phyloP scores from a whole-genome alignment of 352 stramenopile species.

The Pythium oligandrum region DNA sequence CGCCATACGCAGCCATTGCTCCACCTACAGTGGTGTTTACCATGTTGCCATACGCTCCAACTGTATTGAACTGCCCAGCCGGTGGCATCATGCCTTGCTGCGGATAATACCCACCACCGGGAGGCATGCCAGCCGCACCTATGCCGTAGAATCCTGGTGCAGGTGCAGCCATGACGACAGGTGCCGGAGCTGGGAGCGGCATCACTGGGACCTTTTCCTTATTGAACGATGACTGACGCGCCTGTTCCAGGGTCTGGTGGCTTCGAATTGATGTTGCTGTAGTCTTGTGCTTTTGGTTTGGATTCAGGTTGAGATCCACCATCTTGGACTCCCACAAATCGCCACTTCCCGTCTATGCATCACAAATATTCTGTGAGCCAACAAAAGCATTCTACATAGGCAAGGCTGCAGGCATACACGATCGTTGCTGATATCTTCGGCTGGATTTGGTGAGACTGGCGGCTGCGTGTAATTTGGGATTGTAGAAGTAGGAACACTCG shows the following conservation, averaged over 20 bases:
- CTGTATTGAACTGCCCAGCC: constrained; percentile 11
- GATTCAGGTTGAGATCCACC: constrained; percentile 71
- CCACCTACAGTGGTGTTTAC: not conserved
- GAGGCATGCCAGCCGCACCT: not conserved
- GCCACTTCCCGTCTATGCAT: constrained; percentile 29
- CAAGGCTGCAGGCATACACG: not conserved
- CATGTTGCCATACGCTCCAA: not conserved
- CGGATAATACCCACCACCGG: constrained; percentile 12
- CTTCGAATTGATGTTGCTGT: constrained; percentile 36
- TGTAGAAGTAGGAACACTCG: constrained; percentile 9
- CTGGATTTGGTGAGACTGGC: constrained; percentile 17
- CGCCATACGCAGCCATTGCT: constrained; percentile 13
- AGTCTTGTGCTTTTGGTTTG: constrained; percentile 30
- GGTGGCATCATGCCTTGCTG: constrained; percentile 13
- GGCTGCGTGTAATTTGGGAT: constrained; percentile 16
- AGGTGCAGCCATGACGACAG: constrained; percentile 11
- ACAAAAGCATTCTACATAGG: not conserved
- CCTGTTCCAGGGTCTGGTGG: constrained; percentile 73
- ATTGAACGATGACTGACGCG: constrained; percentile 31
- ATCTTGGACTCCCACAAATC: constrained; percentile 74
- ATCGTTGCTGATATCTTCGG: constrained; percentile 21
- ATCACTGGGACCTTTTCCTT: constrained; percentile 66
- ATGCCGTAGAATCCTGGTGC: constrained; percentile 13
- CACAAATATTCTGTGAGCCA: not conserved
- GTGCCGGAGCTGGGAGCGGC: constrained; percentile 19